Evolutionary conservation across 768 basidiomycete species (phyloP).

Genomic region (Kockovaella imperatae): DNA sequence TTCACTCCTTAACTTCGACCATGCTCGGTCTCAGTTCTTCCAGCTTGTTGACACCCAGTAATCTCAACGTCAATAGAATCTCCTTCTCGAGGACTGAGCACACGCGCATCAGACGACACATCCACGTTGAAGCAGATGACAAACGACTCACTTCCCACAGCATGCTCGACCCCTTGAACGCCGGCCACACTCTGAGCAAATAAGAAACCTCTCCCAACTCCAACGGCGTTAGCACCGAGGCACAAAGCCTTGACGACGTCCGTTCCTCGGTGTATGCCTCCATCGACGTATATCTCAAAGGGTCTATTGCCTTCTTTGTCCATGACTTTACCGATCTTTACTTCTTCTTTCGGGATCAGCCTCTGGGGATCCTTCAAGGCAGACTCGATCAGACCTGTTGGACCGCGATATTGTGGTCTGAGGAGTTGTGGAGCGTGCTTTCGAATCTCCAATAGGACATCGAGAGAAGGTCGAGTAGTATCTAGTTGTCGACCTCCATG

Average conservation of each 20-base stretch:
- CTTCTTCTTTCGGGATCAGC: constrained; percentile 4
- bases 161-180: constrained; percentile 33
- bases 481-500: constrained; percentile 56
- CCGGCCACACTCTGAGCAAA: constrained; percentile 37
- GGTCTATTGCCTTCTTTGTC: constrained; percentile 7
- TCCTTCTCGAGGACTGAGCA: constrained; percentile 60
- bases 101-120: background rate
- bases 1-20: constrained; percentile 49
- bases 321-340: background rate
- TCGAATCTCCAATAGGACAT: constrained; percentile 35
- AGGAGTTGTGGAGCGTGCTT: constrained; percentile 30
- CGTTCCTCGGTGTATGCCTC: constrained; percentile 30
- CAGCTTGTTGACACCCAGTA: constrained; percentile 62
- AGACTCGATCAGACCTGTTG: constrained; percentile 15
- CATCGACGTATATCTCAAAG: constrained; percentile 31
- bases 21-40: constrained; percentile 65
- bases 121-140: background rate
- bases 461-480: constrained; percentile 26
- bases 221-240: constrained; percentile 41
- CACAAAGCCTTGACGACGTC: constrained; percentile 42
- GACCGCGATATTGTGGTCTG: constrained; percentile 25
- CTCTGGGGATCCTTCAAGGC: constrained; percentile 5
- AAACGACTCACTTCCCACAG: constrained; percentile 30
- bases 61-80: constrained; percentile 66
- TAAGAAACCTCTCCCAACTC: constrained; percentile 38